These are phyloP conservation scores for Persicaria tinctoria DNA, from an alignment of 148 eudicot species.

Conservation along the genomic window DNA sequence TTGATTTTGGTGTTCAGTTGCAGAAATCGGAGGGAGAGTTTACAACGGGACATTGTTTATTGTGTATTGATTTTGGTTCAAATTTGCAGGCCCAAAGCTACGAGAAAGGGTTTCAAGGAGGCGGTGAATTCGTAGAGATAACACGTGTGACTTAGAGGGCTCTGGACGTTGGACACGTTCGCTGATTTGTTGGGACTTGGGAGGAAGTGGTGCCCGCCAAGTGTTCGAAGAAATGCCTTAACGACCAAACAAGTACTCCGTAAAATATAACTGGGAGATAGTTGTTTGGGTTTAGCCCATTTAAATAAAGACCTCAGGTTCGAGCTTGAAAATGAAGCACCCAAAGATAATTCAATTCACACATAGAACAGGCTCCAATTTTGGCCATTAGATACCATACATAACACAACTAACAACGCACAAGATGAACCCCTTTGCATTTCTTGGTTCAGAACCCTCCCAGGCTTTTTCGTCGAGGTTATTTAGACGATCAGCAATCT, in stretches of 20 bases:
- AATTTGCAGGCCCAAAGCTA: background rate
- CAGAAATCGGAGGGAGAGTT: conserved; percentile 5
- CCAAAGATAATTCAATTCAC: too few relatives aligned
- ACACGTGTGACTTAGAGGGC: background rate
- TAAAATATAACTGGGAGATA: background rate
- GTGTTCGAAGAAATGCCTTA: background rate
- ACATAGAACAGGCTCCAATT: background rate
- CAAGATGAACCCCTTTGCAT: background rate
- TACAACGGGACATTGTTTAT: conserved; percentile 2
- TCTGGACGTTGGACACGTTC: background rate
- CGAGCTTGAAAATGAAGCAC: too few relatives aligned
- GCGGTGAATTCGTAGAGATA: background rate
- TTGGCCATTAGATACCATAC: background rate
- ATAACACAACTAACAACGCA: too few relatives aligned
- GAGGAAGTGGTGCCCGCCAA: background rate
- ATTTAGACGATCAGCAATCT: background rate
- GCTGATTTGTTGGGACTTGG: background rate
- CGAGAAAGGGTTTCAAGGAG: background rate
- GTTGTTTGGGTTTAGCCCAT: too few relatives aligned
- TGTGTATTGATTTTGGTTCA: background rate
- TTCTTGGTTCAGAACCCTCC: background rate
- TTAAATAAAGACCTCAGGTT: too few relatives aligned
- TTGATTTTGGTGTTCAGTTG: background rate
- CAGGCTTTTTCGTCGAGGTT: background rate
- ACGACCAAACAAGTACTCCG: background rate